These are phyloP conservation scores for Curvularia eragrostidis DNA, from an alignment of 2,329 filamentous ascomycete genomes.

Conservation along the genomic window DNA sequence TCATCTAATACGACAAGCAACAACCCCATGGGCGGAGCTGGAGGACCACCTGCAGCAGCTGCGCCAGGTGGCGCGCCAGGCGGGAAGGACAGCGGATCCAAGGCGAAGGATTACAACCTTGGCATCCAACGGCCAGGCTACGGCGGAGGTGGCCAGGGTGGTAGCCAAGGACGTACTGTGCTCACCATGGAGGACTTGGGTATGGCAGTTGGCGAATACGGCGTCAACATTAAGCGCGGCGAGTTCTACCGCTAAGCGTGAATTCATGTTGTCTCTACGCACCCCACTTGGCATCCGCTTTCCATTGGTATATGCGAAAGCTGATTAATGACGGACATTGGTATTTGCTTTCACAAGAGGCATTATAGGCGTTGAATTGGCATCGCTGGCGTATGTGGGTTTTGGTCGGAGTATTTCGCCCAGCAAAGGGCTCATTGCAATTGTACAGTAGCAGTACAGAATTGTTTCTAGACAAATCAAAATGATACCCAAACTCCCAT, in stretches of 20 bases:
- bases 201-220: slow-evolving; percentile 97
- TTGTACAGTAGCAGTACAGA: slow-evolving; percentile 47
- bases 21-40: slow-evolving; percentile 82
- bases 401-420: slow-evolving; percentile 18
- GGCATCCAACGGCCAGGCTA: slow-evolving; percentile 59
- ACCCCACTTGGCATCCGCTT: background rate
- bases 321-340: slow-evolving; percentile 6
- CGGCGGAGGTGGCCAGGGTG: slow-evolving; percentile 86
- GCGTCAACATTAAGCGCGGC: slow-evolving; percentile 94
- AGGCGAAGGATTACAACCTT: slow-evolving; percentile 57
- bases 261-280: background rate
- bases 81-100: slow-evolving; percentile 49
- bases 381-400: slow-evolving; percentile 29
- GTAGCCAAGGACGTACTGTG: slow-evolving; percentile 88
- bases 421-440: slow-evolving; percentile 29
- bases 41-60: slow-evolving; percentile 68
- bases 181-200: slow-evolving; percentile 98
- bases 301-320: background rate
- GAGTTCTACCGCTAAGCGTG: slow-evolving; percentile 86
- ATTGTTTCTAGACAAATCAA: slow-evolving; percentile 32
- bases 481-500: slow-evolving; percentile 49
- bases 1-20: slow-evolving; percentile 89
- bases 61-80: slow-evolving; percentile 63
- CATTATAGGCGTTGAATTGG: slow-evolving; percentile 39
- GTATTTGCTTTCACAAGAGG: slow-evolving; percentile 14